phyloP scores from a whole-genome alignment of 2,329 filamentous ascomycete species.

The Aureobasidium sp. region DNA sequence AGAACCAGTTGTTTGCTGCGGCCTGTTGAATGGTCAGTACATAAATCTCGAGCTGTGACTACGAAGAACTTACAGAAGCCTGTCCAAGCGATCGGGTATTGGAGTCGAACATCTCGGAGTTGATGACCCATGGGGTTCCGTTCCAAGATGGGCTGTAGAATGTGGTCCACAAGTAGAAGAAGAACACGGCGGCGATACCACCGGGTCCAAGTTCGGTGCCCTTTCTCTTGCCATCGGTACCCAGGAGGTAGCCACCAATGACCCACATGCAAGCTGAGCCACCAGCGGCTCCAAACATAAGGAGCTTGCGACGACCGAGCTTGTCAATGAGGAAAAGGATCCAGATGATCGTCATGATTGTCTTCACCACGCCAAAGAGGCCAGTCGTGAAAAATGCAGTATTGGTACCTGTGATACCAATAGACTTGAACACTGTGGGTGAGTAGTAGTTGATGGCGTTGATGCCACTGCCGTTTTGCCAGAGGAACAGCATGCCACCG shows the following conservation, averaged over 20 bases:
- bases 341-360: conserved; percentile 60
- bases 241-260: conserved; percentile 51
- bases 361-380: conserved; percentile 72
- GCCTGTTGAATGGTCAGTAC: conserved; percentile 32
- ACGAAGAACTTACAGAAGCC: conserved; percentile 39
- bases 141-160: conserved; percentile 56
- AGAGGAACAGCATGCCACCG: conserved; percentile 67
- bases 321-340: conserved; percentile 62
- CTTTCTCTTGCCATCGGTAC: conserved; percentile 37
- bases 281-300: conserved; percentile 57
- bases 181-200: conserved; percentile 58
- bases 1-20: conserved; percentile 65
- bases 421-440: conserved; percentile 60
- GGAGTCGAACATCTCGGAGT: conserved; percentile 66
- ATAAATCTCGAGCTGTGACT: too few relatives aligned
- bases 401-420: conserved; percentile 55
- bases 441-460: conserved; percentile 73
- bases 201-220: conserved; percentile 35
- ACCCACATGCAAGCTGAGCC: conserved; percentile 61
- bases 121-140: conserved; percentile 64
- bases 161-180: conserved; percentile 68
- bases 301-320: conserved; percentile 54
- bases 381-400: conserved; percentile 61
- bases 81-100: conserved; percentile 63
- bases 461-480: conserved; percentile 71